Conservation (phyloP, 306 rosid species). For the Prunus armeniaca region DNA sequence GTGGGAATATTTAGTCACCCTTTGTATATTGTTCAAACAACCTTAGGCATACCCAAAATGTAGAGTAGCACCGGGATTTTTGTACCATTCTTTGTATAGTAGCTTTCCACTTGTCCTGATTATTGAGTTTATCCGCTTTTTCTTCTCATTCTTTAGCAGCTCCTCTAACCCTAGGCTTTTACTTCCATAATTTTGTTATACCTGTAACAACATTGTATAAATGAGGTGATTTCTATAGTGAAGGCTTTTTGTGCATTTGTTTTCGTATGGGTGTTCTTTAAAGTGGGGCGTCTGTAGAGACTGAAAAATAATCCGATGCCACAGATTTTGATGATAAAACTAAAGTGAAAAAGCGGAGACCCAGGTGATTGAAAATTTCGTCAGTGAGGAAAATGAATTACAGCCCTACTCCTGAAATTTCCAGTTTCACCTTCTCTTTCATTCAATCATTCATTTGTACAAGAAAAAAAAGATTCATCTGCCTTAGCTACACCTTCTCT, state of each 20-base stretch:
- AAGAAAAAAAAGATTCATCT: no score
- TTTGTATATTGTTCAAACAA: conserved; percentile 45
- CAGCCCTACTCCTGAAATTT: neutral
- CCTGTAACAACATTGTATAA: conserved; percentile 43
- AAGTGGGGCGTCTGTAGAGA: no score
- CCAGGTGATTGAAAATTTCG: neutral
- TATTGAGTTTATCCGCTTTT: conserved; percentile 27
- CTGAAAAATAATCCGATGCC: no score
- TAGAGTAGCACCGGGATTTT: conserved; percentile 44
- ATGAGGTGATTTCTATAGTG: conserved; percentile 35
- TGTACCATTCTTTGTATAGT: conserved; percentile 66
- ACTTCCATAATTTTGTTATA: conserved; percentile 23
- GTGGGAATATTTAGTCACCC: conserved; percentile 48
- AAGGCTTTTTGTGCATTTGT: conserved; percentile 17
- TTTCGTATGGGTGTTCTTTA: neutral
- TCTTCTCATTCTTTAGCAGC: conserved; percentile 43
- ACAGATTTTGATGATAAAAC: neutral
- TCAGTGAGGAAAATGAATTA: neutral
- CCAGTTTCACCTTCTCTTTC: neutral
- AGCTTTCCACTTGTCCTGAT: conserved; percentile 23
- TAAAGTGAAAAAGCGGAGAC: neutral
- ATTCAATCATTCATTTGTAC: neutral
- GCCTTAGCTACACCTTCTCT: no score
- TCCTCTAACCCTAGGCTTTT: conserved; percentile 33
- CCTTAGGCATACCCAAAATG: conserved; percentile 34